Conservation (phyloP, 768 basidiomycete genomes). For the Psilocybe cyanescens region DNA sequence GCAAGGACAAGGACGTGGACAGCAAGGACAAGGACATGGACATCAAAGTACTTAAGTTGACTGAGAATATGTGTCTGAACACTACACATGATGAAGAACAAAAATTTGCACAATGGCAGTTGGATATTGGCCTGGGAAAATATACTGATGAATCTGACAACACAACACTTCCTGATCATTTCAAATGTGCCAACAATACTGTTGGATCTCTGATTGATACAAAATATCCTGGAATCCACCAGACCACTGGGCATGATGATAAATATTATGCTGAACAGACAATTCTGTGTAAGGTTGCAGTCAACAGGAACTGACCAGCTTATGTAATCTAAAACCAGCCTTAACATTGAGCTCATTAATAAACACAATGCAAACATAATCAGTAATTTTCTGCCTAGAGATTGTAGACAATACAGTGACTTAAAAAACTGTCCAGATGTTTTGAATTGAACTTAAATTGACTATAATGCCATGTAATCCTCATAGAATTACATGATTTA, state of each 20-base stretch:
- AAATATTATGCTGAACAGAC: slow-evolving; percentile 33
- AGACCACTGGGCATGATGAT: not conserved
- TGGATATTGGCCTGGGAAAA: slow-evolving; percentile 29
- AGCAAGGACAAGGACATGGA: no score
- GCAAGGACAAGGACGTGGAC: no score
- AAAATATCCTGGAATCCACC: not conserved
- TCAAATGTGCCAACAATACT: slow-evolving; percentile 19
- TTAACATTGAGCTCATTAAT: no score
- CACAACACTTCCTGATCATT: slow-evolving; percentile 10
- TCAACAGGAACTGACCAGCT: no score
- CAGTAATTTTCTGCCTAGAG: no score
- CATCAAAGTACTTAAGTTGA: slow-evolving; percentile 35
- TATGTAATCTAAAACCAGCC: no score
- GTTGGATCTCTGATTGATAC: not conserved
- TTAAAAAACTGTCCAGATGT: no score
- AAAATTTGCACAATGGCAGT: slow-evolving; percentile 38
- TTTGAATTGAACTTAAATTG: no score
- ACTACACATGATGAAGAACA: slow-evolving; percentile 21
- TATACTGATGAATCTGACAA: slow-evolving; percentile 5
- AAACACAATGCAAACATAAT: no score
- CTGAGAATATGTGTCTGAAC: slow-evolving; percentile 45
- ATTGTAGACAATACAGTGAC: no score
- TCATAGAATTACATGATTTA: no score
- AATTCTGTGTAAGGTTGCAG: slow-evolving; percentile 28
- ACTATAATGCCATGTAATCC: no score